These are phyloP conservation scores for Plenodomus biglobosus DNA, from an alignment of 2,329 filamentous ascomycete genomes.

Conservation along the genomic window DNA sequence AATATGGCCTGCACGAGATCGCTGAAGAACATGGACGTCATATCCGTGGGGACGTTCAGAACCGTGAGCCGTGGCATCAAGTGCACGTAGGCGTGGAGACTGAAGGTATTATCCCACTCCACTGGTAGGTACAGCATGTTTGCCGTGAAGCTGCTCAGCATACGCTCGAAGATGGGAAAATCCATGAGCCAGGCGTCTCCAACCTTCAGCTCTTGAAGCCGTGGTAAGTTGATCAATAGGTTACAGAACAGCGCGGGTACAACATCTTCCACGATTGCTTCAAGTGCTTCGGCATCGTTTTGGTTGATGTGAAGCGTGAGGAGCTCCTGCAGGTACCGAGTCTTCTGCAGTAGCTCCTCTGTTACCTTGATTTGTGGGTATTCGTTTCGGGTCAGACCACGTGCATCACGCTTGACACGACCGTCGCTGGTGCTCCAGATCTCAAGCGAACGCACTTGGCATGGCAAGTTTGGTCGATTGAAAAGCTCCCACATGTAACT, in stretches of 20 bases:
- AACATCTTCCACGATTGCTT: slow-evolving; percentile 6
- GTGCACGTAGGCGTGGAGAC: neutral
- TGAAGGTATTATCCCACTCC: slow-evolving; percentile 4
- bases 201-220: slow-evolving; percentile 12
- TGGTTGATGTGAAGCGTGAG: neutral
- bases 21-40: slow-evolving; percentile 4
- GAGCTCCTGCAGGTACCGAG: neutral
- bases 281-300: slow-evolving; percentile 1
- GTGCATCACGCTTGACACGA: neutral
- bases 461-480: slow-evolving; percentile 4
- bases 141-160: neutral
- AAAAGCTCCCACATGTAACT: slow-evolving; percentile 14
- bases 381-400: neutral
- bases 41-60: slow-evolving; percentile 14
- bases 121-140: neutral
- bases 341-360: neutral
- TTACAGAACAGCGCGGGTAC: slow-evolving; percentile 12
- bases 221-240: slow-evolving; percentile 10
- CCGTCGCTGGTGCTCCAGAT: slow-evolving; percentile 15
- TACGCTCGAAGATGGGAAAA: slow-evolving; percentile 11
- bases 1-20: neutral
- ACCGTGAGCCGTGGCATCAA: slow-evolving; percentile 3
- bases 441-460: slow-evolving; percentile 13
- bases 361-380: neutral
- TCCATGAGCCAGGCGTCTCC: slow-evolving; percentile 19